Evolutionary conservation across 2,329 filamentous ascomycete species (phyloP).

Genomic region (Sporothrix pallida): DNA sequence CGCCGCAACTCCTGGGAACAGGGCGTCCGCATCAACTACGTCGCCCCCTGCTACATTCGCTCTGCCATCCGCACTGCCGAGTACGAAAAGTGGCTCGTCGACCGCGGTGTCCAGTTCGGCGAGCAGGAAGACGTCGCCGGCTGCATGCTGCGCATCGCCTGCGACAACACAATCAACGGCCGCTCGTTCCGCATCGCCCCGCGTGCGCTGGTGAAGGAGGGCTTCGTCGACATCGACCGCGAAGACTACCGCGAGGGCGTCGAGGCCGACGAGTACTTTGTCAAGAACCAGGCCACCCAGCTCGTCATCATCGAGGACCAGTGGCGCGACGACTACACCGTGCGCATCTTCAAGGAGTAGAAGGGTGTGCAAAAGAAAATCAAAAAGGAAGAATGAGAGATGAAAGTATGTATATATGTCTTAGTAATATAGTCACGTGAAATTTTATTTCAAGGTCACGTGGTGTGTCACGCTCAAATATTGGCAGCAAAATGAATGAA

Average conservation of each 20-base stretch:
- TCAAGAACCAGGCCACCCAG: conserved; percentile 26
- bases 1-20: conserved; percentile 30
- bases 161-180: conserved; percentile 25
- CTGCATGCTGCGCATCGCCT: conserved; percentile 30
- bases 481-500: too few relatives aligned
- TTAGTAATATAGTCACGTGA: conserved; percentile 15
- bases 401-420: not conserved
- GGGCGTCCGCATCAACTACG: conserved; percentile 30
- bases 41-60: conserved; percentile 27
- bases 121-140: conserved; percentile 29
- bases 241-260: conserved; percentile 23
- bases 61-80: conserved; percentile 28
- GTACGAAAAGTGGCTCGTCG: conserved; percentile 29
- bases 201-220: conserved; percentile 6
- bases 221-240: conserved; percentile 29
- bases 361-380: not conserved
- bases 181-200: conserved; percentile 25
- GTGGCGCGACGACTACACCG: conserved; percentile 30
- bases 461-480: not conserved
- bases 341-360: conserved; percentile 22
- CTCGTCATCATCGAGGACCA: conserved; percentile 29
- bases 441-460: not conserved
- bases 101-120: conserved; percentile 29
- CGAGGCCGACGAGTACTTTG: conserved; percentile 15
- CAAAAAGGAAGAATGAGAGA: not conserved